Percentiles rank a stretch among this genome's conserved stretches.
These are phyloP conservation scores for Nicotiana sylvestris DNA, from an alignment of 257 asterid species.

Conservation along the genomic window DNA sequence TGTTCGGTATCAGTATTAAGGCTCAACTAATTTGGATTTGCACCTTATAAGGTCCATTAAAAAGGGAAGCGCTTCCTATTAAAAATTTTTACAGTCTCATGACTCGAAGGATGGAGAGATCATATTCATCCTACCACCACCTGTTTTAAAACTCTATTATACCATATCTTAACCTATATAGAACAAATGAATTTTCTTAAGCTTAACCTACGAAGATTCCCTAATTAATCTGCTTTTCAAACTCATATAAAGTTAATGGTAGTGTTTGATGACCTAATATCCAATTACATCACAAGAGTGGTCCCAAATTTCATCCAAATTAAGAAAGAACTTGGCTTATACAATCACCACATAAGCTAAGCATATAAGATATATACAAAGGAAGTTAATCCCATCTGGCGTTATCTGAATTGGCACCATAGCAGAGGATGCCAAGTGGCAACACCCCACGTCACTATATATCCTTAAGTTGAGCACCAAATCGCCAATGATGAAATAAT, in stretches of 20 bases:
- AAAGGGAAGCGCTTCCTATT: accelerated
- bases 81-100: no score
- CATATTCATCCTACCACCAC: no score
- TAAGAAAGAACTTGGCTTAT: background rate
- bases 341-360: background rate
- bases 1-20: no score
- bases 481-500: background rate
- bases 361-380: background rate
- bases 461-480: background rate
- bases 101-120: no score
- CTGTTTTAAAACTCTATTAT: no score
- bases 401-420: conserved; percentile 11
- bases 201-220: no score
- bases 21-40: no score
- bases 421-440: conserved; percentile 11
- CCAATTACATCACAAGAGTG: background rate
- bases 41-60: no score
- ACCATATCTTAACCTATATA: no score
- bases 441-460: conserved; percentile 5
- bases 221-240: no score
- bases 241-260: no score
- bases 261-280: background rate
- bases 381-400: background rate
- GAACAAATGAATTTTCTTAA: no score
- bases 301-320: background rate